Base-by-base conservation (phyloP, 164 flowering plant genomes). In the Tetracentron sinense region DNA sequence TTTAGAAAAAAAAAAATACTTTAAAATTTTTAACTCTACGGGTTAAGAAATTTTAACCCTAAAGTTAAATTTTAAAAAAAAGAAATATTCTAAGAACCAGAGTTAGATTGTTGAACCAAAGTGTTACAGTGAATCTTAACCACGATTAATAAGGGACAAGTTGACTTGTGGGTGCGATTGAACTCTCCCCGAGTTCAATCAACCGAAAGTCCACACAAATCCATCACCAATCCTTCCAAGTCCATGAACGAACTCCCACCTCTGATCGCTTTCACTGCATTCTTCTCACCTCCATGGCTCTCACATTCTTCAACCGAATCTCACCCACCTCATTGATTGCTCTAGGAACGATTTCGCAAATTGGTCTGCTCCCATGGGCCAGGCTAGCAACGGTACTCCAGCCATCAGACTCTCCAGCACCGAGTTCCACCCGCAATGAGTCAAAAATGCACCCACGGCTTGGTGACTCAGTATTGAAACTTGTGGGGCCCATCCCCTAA, bases 371-470 rank as follows among this genome's bases (percentile, higher is more conserved):
- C 73, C 79, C 81, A 77, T 80, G 20, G 81, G 81, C 81, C 84
- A 80, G 0, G 73, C 79, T 60, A 80, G 54, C n/a, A 80, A 49
- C 69, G 59, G 30, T 1, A 61, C 74, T 14, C 83, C 81, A 1
- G 55, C 56, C 26, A 29, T 70, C 25, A 76, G 30, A 71, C 51
- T 76, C 82, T 35, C 44, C 7, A 69, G 42, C 65, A 67, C 51
- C 56, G 82, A 78, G 72, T 78, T 75, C 84, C 84, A 78, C 33
- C 84, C 84, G 35, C 81, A 77, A 54, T 80, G 83, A 62, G 74
- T 77, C 67, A 80, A 50, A 25, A 78, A 80, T 57, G 71, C 79
- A 12, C 81, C 80, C 42, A 80, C 82, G 4, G 78, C 80, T 15
- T 46, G 17, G 66, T 81, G 82, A 19, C 51, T 38, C 61, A 81